These are phyloP conservation scores for Liriodendron chinense DNA, from an alignment of 164 flowering plant genomes.

Conservation along the genomic window DNA sequence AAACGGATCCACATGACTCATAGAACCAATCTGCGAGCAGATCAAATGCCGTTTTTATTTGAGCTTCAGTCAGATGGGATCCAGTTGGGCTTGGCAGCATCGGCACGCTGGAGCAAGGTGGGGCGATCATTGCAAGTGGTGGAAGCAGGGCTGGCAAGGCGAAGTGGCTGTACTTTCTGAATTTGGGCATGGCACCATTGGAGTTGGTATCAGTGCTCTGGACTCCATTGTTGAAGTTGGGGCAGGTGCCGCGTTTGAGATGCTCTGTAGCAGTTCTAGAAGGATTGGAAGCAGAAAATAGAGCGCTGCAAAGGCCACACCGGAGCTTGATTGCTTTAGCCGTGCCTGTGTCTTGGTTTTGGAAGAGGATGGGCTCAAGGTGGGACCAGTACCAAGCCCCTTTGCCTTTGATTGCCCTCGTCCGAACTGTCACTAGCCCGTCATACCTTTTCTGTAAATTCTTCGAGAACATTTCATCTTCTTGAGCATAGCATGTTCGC, in stretches of 20 bases:
- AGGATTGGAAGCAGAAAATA: constrained; percentile 35
- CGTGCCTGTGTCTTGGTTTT: constrained; percentile 39
- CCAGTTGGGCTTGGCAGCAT: not conserved
- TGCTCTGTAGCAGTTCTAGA: constrained; percentile 68
- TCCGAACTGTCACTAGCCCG: constrained; percentile 44
- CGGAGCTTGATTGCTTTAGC: constrained; percentile 54
- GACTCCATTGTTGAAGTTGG: constrained; percentile 32
- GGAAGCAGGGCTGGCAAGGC: constrained; percentile 14
- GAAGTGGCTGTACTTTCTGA: constrained; percentile 13
- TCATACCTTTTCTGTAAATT: constrained; percentile 47
- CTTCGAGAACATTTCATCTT: constrained; percentile 24
- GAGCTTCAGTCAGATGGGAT: constrained; percentile 15
- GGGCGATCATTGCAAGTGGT: constrained; percentile 19
- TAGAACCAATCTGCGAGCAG: constrained; percentile 31
- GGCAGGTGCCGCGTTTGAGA: constrained; percentile 57
- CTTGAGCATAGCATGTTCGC: constrained; percentile 21
- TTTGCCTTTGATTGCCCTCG: constrained; percentile 63
- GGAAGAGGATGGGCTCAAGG: constrained; percentile 36
- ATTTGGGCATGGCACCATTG: constrained; percentile 14
- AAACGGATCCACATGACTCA: constrained; percentile 23
- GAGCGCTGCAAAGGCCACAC: constrained; percentile 44
- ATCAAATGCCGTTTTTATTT: constrained; percentile 17
- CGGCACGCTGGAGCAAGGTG: constrained; percentile 18
- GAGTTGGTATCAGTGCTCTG: not conserved
- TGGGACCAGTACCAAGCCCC: constrained; percentile 60